Evolutionary conservation across 345 rosid species (phyloP), one percentile per base, ranked within the genome.

Genomic region (Angophora floribunda): DNA sequence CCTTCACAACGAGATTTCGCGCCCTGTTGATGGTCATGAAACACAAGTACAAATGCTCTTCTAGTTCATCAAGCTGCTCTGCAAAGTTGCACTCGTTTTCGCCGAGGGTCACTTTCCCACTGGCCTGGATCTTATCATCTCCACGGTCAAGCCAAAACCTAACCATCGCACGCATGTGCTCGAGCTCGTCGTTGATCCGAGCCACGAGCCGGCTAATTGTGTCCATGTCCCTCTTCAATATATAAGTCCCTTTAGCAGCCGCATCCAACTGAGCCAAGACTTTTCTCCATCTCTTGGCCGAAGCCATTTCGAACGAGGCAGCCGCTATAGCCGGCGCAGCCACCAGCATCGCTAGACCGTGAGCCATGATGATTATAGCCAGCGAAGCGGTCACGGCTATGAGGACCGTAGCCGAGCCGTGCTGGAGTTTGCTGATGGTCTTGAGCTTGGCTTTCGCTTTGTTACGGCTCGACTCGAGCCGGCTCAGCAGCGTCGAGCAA

Each of bases 231-330:
- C 94, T 93, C 32, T 90, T 93, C 90, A 97, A 86, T 52, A 93
- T 97, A n/a, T 95, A 97, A 7, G 95, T 92, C 85, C 99, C 99
- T 50, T 95, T 97, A 1, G 98, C 98, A 28, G 98, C 99, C 8
- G 93, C 92, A 70, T 95, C 97, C 1, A 97, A 92, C 85, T 93
- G 95, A 89, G 93, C 91, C 52, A 90, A 88, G 19, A 87, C 91
- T 88, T 89, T 93, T 3, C 22, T 90, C 4, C 95, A 88, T 92
- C 89, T 92, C 86, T 87, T 91, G 11, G 89, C 89, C 15, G 95
- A 91, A 52, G 89, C 89, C 75, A 91, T 85, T 90, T 92, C 89
- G 21, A 92, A 44, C 6, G 94, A 89, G 32, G 91, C 93, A 36
- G 89, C 87, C n/a, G 92, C 30, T 2, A 95, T 87, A 52, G 93